Percentiles rank a stretch among this genome's conserved stretches.
Conservation (phyloP, 148 eudicot species). For the Rhododendron ovatum region DNA sequence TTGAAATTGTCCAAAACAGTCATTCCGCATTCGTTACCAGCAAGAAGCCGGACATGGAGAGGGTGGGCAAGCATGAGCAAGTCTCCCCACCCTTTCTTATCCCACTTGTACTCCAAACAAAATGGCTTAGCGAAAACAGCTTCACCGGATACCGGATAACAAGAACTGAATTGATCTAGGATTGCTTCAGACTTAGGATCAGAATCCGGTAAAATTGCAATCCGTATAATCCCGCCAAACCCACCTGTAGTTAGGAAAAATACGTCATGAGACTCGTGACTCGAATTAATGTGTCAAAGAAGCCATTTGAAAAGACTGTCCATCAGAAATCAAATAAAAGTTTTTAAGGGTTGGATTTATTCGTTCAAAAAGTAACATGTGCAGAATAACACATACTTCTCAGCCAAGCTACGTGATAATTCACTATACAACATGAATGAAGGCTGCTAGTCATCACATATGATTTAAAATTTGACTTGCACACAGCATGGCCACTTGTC, state of each 20-base stretch:
- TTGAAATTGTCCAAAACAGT: slow-evolving; percentile 60
- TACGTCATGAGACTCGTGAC: no score
- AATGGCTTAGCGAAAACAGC: slow-evolving; percentile 56
- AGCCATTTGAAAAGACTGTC: slow-evolving; percentile 75
- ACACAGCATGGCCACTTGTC: background rate
- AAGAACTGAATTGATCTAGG: slow-evolving; percentile 68
- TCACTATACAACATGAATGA: background rate
- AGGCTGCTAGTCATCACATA: background rate
- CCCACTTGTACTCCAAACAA: slow-evolving; percentile 73
- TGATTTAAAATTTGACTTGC: background rate
- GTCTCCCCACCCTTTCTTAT: slow-evolving; percentile 79
- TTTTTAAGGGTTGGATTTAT: background rate
- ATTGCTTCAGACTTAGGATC: slow-evolving; percentile 32
- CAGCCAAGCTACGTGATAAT: background rate
- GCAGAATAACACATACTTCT: background rate
- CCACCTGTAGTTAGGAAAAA: slow-evolving; percentile 38
- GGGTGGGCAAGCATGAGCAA: slow-evolving; percentile 89
- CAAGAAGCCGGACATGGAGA: slow-evolving; percentile 62
- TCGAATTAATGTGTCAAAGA: slow-evolving; percentile 29
- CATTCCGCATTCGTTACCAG: slow-evolving; percentile 23
- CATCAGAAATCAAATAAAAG: background rate
- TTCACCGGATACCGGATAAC: slow-evolving; percentile 72
- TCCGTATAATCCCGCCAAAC: slow-evolving; percentile 61
- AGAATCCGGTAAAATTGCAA: slow-evolving; percentile 53
- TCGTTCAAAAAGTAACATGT: background rate